These are phyloP conservation scores for Aquanectria penicillioides DNA, from an alignment of 2,329 filamentous ascomycete genomes.

Conservation along the genomic window DNA sequence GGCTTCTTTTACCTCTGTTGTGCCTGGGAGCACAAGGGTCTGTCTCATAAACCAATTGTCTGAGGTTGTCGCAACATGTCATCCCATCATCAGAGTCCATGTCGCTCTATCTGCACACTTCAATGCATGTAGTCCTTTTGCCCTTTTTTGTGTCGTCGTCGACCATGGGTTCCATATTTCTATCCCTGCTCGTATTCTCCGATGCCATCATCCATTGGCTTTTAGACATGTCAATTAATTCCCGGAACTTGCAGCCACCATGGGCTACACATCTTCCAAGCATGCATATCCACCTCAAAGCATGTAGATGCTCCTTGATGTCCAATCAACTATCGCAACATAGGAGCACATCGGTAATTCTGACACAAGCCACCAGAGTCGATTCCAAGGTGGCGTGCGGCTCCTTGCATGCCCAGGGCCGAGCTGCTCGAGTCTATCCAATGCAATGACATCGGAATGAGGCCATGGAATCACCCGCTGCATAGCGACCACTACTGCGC, in stretches of 20 bases:
- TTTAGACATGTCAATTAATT: no score
- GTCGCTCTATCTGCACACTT: background rate
- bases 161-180: background rate
- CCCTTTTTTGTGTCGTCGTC: background rate
- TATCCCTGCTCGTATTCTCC: background rate
- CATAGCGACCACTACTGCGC: conserved; percentile 23
- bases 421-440: no score
- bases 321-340: conserved; percentile 11
- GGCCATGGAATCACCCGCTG: conserved; percentile 33
- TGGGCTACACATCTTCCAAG: background rate
- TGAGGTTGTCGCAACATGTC: no score
- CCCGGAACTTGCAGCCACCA: background rate
- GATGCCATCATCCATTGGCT: no score
- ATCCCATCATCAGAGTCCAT: no score
- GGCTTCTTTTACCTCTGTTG: background rate
- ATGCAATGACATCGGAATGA: conserved; percentile 35
- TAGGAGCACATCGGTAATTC: conserved; percentile 21
- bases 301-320: background rate
- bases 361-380: conserved; percentile 17
- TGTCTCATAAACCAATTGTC: no score
- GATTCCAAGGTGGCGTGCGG: conserved; percentile 33
- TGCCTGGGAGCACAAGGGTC: conserved; percentile 2
- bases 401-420: conserved; percentile 29
- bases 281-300: background rate
- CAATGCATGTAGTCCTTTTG: background rate